Percentiles rank a stretch among this genome's conserved stretches.
phyloP scores from a whole-genome alignment of 768 basidiomycete genomes.

The Candolleomyces eurysporus region DNA sequence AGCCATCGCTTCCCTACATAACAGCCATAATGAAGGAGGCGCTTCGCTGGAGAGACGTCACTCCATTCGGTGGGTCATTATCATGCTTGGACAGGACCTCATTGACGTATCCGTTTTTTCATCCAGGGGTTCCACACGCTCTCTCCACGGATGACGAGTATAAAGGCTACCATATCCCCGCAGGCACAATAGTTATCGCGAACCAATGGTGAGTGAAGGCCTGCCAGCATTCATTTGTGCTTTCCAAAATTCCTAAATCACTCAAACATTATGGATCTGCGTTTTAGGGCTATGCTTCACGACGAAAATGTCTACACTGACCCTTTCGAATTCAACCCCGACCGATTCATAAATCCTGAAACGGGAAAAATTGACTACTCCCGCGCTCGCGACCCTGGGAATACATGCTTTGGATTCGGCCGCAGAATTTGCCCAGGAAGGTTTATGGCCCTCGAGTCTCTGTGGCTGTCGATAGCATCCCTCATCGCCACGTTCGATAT shows the following conservation, averaged over 20 bases:
- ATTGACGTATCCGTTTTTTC: neutral
- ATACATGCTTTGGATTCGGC: conserved; percentile 31
- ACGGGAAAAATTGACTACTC: conserved; percentile 18
- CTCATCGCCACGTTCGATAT: conserved; percentile 21
- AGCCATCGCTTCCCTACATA: conserved; percentile 26
- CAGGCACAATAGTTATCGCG: conserved; percentile 28
- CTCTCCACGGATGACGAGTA: conserved; percentile 26
- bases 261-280: neutral
- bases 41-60: conserved; percentile 24
- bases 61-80: conserved; percentile 19
- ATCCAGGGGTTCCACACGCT: conserved; percentile 19
- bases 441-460: conserved; percentile 20
- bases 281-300: conserved; percentile 39
- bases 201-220: conserved; percentile 29
- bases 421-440: conserved; percentile 25
- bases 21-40: conserved; percentile 28
- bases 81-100: neutral
- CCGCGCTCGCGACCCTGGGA: conserved; percentile 23
- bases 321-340: conserved; percentile 39
- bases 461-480: conserved; percentile 24
- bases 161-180: conserved; percentile 28
- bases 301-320: conserved; percentile 38
- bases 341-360: conserved; percentile 32
- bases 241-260: neutral
- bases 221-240: neutral